Evolutionary conservation across 1,284 basidiomycete genomes (phyloP).

Genomic region (Ganoderma multipileum): DNA sequence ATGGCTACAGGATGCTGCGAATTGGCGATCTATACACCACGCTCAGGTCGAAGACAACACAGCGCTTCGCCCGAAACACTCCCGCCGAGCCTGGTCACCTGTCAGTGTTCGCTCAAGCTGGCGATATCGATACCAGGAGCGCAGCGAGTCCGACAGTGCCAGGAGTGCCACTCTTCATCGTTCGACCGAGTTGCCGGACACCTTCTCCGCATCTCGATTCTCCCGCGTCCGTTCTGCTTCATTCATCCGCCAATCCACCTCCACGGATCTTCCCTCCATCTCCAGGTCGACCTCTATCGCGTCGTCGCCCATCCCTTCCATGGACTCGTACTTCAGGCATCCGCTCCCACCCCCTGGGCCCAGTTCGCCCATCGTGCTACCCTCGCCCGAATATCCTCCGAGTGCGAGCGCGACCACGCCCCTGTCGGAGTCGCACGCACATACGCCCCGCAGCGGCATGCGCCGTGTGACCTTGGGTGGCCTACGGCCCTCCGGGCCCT

Average conservation of each 20-base stretch:
- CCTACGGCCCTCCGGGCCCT: background rate
- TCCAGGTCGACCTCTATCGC: conserved; percentile 30
- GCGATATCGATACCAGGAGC: conserved; percentile 26
- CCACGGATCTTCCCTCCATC: conserved; percentile 11
- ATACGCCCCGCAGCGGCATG: conserved; percentile 9
- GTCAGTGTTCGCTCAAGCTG: conserved; percentile 32
- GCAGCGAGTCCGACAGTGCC: conserved; percentile 22
- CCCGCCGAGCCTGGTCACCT: conserved; percentile 36
- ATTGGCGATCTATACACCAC: conserved; percentile 46
- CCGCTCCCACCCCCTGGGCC: conserved; percentile 17
- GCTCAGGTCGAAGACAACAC: conserved; percentile 36
- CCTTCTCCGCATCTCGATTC: conserved; percentile 16
- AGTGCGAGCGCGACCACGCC: conserved; percentile 23
- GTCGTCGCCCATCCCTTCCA: conserved; percentile 25
- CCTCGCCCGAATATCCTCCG: conserved; percentile 29
- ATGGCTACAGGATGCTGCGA: conserved; percentile 55
- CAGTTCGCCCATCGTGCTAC: conserved; percentile 29
- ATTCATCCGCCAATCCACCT: conserved; percentile 15
- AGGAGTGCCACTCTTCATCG: conserved; percentile 20
- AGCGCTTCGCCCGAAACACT: conserved; percentile 28
- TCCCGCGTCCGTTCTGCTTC: conserved; percentile 25
- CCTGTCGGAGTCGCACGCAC: conserved; percentile 21
- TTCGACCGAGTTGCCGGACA: conserved; percentile 19
- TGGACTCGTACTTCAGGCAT: conserved; percentile 23
- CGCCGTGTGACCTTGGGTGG: background rate